Conservation (phyloP, 257 asterid species). For the Lithospermum erythrorhizon region DNA sequence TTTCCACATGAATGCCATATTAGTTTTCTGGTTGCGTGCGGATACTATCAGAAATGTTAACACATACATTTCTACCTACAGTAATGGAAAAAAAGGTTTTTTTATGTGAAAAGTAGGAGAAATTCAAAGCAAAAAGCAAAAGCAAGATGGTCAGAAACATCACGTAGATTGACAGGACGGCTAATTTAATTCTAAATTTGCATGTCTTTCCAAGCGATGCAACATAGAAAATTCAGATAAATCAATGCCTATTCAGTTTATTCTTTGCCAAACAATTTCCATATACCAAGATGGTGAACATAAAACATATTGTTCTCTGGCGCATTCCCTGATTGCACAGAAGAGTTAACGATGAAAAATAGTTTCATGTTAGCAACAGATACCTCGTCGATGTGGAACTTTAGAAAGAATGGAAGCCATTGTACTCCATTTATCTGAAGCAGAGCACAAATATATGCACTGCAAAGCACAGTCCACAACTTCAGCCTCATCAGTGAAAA, state of each 20-base stretch:
- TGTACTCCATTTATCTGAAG: conserved; percentile 66
- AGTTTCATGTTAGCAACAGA: conserved; percentile 9
- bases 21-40: not conserved
- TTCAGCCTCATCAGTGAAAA: conserved; percentile 63
- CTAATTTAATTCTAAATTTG: no score
- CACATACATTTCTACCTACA: not conserved
- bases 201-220: not conserved
- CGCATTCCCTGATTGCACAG: not conserved
- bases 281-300: not conserved
- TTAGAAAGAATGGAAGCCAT: conserved; percentile 73
- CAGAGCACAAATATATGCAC: conserved; percentile 76
- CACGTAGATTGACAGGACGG: no score
- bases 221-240: not conserved
- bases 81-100: not conserved
- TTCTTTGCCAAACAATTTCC: not conserved
- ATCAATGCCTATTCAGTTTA: not conserved
- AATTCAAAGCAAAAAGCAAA: no score
- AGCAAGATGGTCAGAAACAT: no score
- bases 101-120: no score
- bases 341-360: not conserved
- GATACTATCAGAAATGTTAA: not conserved
- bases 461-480: conserved; percentile 68
- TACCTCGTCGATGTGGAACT: conserved; percentile 68
- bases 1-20: no score
- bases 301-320: not conserved